Base-by-base conservation (phyloP, 2,329 filamentous ascomycete species). In the Rutstroemia sp. region DNA sequence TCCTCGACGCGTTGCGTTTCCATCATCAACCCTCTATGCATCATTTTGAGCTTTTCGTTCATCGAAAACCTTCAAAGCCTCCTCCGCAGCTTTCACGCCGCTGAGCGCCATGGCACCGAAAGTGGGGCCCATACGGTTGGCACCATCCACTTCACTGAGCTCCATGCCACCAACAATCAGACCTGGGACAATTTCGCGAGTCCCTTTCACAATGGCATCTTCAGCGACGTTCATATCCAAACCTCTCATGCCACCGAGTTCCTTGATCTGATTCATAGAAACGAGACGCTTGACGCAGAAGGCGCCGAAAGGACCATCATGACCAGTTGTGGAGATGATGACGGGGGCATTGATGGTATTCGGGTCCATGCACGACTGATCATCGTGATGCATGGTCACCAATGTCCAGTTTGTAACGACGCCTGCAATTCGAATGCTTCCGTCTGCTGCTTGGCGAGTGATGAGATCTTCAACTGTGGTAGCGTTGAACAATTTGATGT, bases 401-500 rank as follows among this genome's bases (percentile, higher is more conserved):
- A 96, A 80, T 1, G 91, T 96, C 91, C 91, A 96, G 80, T 96
- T 96, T 67, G 89, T 95, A 55, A 96, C 92, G 1, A 96, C 91
- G 66, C 91, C 91, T 8, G 89, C 88, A 63, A 96, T 85, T 61
- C 88, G 84, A 45, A 95, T 73, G 2, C 74, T 73, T 2, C 73
- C 69, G 54, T 71, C 75, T 19, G 76, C 75, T 48, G 74, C 72
- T 12, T 82, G 82, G 46, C 91, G 88, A 19, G 91, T 96, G 73
- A 96, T 92, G 61, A 96, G 78, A 68, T 96, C 91, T 75, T 96
- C 92, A 45, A 96, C 91, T 19, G 87, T 81, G 38, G 92, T 96
- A 39, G 91, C 91, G 71, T 96, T 96, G 83, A 96, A 96, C 60
- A 96, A 84, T 82, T 96, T 96, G 68, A 96, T 82, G 73, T 96